A percentile compares a stretch with the other conserved stretches of the same genome.
These are phyloP conservation scores for Prunus mume DNA, from an alignment of 306 rosid genomes.

Conservation along the genomic window DNA sequence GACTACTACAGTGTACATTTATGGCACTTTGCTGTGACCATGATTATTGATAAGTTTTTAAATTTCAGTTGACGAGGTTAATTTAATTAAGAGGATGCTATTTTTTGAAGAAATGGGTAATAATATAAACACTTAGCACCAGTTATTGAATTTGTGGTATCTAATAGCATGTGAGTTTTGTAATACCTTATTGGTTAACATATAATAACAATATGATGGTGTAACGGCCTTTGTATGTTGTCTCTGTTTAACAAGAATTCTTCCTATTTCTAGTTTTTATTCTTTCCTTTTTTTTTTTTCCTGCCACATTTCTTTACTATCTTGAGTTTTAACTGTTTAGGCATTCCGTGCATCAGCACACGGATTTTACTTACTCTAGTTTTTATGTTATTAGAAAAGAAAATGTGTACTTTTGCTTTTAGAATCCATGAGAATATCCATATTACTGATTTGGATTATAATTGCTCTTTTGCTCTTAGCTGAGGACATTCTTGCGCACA, in stretches of 20 bases:
- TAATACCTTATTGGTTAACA: not conserved
- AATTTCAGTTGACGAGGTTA: too few relatives aligned
- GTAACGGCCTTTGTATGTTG: slow-evolving; percentile 1
- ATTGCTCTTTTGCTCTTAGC: slow-evolving; percentile 18
- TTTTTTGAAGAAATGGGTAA: not conserved
- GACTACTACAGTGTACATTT: not conserved
- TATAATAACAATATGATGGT: not conserved
- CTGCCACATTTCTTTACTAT: not conserved
- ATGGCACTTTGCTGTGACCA: not conserved
- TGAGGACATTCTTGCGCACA: slow-evolving; percentile 16
- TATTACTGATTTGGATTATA: slow-evolving; percentile 20
- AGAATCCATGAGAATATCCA: not conserved
- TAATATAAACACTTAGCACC: not conserved
- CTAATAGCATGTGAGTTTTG: not conserved
- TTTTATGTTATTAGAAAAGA: not conserved
- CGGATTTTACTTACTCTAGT: not conserved
- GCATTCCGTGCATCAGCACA: not conserved
- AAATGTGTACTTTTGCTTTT: not conserved
- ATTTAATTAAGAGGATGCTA: not conserved
- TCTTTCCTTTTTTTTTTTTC: too few relatives aligned
- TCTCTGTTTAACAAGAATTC: not conserved
- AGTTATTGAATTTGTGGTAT: not conserved
- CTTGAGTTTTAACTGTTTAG: not conserved
- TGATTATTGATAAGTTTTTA: not conserved
- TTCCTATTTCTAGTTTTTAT: not conserved